Evolutionary conservation across 345 rosid species (phyloP).

Genomic region (Gossypium herbaceum): DNA sequence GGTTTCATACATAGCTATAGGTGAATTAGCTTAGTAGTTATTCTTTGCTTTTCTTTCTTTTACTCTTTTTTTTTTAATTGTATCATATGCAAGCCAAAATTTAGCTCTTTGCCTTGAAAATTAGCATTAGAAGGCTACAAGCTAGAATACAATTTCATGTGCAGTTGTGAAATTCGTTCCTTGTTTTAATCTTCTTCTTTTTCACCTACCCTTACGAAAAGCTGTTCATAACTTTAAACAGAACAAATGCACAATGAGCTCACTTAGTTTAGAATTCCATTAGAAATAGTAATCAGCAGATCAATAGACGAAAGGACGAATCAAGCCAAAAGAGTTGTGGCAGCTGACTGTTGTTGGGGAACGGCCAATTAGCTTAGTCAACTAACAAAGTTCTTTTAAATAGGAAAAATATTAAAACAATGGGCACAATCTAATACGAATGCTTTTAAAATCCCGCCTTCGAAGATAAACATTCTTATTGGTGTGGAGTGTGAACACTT

Average conservation of each 20-base stretch:
- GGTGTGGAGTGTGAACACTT: too few species aligned
- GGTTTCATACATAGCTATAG: slow-evolving; percentile 39
- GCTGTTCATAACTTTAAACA: neutral
- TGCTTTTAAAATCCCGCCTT: neutral
- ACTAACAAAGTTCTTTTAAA: slow-evolving; percentile 6
- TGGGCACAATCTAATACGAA: neutral
- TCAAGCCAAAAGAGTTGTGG: slow-evolving; percentile 21
- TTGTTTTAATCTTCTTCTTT: neutral
- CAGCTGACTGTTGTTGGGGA: slow-evolving; percentile 10
- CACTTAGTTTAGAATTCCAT: neutral
- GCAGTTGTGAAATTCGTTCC: neutral
- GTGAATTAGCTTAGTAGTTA: slow-evolving; percentile 23
- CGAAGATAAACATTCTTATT: too few species aligned
- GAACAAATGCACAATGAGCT: neutral
- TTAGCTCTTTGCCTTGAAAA: slow-evolving; percentile 13
- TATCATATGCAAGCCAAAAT: slow-evolving; percentile 21
- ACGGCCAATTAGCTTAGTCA: slow-evolving; percentile 31
- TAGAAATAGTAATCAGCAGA: slow-evolving; percentile 8
- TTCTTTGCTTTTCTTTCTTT: neutral
- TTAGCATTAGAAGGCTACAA: slow-evolving; percentile 9
- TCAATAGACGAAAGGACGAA: slow-evolving; percentile 18
- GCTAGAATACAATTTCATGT: neutral
- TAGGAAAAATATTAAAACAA: neutral
- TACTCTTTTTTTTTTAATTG: slow-evolving; percentile 2
- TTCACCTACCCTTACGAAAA: neutral